Conservation (phyloP, 345 rosid species). For the Citrus glauca region DNA sequence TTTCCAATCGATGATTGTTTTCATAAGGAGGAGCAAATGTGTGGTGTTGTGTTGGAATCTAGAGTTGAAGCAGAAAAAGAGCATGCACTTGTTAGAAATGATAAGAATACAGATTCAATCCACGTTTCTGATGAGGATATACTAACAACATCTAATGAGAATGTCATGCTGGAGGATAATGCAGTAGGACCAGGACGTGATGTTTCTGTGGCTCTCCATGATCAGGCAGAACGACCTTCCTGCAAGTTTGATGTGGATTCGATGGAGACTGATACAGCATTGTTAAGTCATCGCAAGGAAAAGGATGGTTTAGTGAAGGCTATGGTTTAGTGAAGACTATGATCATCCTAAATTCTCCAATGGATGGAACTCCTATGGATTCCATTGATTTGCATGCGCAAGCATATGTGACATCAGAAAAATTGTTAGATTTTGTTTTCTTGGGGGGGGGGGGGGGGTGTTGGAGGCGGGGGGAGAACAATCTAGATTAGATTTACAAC, state of each 20-base stretch:
- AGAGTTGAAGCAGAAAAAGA: constrained; percentile 32
- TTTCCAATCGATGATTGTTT: constrained; percentile 15
- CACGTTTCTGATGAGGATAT: constrained; percentile 19
- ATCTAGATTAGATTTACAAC: constrained; percentile 25
- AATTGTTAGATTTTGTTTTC: background rate
- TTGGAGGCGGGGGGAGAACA: background rate
- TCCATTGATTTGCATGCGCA: constrained; percentile 19
- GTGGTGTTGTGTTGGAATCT: constrained; percentile 18
- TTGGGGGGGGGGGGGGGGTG: too few species aligned
- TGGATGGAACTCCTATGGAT: constrained; percentile 18
- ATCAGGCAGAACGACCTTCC: constrained; percentile 13
- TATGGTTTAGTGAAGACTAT: constrained; percentile 3
- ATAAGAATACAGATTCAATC: constrained; percentile 18
- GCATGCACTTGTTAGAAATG: constrained; percentile 2
- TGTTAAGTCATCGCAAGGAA: constrained; percentile 8
- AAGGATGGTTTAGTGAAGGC: constrained; percentile 10
- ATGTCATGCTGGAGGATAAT: constrained; percentile 15
- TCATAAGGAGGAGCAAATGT: constrained; percentile 9
- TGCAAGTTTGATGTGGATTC: constrained; percentile 11
- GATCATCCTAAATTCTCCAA: constrained; percentile 9
- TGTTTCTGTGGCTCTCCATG: constrained; percentile 20
- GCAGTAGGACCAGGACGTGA: constrained; percentile 14
- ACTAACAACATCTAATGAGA: constrained; percentile 20
- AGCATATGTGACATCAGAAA: constrained; percentile 19
- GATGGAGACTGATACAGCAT: constrained; percentile 12